Evolutionary conservation across 2,329 filamentous ascomycete genomes (phyloP).

Genomic region (Fonsecaea nubica): DNA sequence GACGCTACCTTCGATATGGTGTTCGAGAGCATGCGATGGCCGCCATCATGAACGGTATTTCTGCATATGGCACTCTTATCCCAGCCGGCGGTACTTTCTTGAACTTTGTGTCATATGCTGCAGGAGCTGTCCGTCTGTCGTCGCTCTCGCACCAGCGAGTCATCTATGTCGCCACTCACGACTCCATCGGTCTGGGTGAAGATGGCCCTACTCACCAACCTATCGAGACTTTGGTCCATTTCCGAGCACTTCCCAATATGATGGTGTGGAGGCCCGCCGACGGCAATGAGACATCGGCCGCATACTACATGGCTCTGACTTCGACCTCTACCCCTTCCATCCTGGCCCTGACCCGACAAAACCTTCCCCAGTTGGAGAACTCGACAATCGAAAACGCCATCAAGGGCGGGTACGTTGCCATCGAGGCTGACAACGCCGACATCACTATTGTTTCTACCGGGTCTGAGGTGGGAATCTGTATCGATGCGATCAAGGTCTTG

Average conservation of each 20-base stretch:
- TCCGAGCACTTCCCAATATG: conserved; percentile 97
- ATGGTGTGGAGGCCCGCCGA: conserved; percentile 99
- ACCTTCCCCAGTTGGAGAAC: conserved; percentile 95
- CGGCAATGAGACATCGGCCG: conserved; percentile 96
- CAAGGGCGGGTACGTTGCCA: conserved; percentile 93
- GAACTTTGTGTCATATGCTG: conserved; percentile 98
- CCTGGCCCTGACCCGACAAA: conserved; percentile 94
- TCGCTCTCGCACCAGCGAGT: conserved; percentile 87
- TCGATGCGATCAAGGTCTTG: conserved; percentile 91
- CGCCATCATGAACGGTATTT: conserved; percentile 72
- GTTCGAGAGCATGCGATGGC: conserved; percentile 61
- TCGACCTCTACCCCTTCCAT: conserved; percentile 90
- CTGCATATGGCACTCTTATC: conserved; percentile 93
- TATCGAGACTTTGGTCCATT: conserved; percentile 96
- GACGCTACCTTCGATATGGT: conserved; percentile 75
- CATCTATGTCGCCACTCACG: conserved; percentile 97
- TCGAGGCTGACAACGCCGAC: conserved; percentile 82
- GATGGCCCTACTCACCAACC: conserved; percentile 99
- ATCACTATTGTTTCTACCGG: conserved; percentile 93
- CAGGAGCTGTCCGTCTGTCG: conserved; percentile 92
- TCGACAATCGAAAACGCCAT: conserved; percentile 85
- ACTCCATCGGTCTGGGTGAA: conserved; percentile 98
- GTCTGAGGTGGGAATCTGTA: conserved; percentile 91
- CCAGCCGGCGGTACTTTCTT: conserved; percentile 96
- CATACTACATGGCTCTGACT: conserved; percentile 94